Base-by-base conservation (phyloP, 495 filamentous ascomycete species). In the Chaetomium tenue region DNA sequence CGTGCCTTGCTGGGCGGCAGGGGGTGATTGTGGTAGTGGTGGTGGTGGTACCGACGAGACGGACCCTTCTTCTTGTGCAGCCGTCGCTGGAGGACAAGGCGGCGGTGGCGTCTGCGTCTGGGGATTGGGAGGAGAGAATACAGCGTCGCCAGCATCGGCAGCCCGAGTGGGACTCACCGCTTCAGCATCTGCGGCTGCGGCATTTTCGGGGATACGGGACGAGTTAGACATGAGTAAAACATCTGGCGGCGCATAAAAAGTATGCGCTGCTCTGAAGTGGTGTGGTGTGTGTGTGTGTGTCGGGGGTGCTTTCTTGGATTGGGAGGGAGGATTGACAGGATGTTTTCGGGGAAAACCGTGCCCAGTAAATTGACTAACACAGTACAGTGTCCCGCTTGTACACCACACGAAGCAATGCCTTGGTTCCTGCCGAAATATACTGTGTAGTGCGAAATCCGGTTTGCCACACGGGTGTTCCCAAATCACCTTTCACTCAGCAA, bases 141-240 rank as follows among this genome's bases (percentile, higher is more conserved):
- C 44, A 50, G 56, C 47, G 66, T 63, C 71, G 64, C 67, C 68
- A 66, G 66, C 59, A 67, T 65, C 68, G 64, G 66, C 61, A 68
- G 58, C 62, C 61, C 66, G 64, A 68, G 65, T 73, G 66, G 76
- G 68, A 74, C 78, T 82, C 78, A 82, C 74, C 76, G 74, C 72
- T 74, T 77, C 75, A 70, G 75, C 76, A 71, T 69, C 66, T 78
- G 80, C 76, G 78, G 70, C 69, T 78, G 80, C 77, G 80, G 76
- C 77, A 81, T 82, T 74, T 77, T 78, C 75, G 78, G 70, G 68
- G 61, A 69, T 62, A 73, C 59, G 65, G 66, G 74, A 71, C 71
- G 75, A 71, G 68, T 71, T 79, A 71, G 79, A 82, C 80, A 82
- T 82, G 79, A 76, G 79, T 71, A 71, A 72, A 74, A 77, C 80